These are phyloP conservation scores for Cinchona pubescens DNA, from an alignment of 257 asterid genomes.

Conservation along the genomic window DNA sequence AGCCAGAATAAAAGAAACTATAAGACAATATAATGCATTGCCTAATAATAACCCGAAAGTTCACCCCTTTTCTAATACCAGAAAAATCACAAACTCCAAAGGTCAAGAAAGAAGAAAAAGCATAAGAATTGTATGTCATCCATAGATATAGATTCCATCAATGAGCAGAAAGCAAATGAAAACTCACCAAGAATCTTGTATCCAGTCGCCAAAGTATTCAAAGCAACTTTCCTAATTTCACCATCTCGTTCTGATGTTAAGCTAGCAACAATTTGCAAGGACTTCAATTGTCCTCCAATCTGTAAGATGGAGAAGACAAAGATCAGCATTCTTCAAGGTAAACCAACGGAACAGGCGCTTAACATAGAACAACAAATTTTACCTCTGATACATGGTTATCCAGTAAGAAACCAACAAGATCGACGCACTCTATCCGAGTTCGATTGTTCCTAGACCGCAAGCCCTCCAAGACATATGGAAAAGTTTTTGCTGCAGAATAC, in stretches of 20 bases:
- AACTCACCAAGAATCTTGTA: constrained; percentile 93
- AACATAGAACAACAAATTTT: constrained; percentile 11
- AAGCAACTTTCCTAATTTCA: constrained; percentile 89
- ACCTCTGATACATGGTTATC: constrained; percentile 91
- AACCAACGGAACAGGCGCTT: not conserved
- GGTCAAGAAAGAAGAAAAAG: not conserved
- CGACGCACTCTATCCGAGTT: constrained; percentile 89
- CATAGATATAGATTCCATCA: not conserved
- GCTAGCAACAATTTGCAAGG: constrained; percentile 95
- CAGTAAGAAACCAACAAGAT: constrained; percentile 87
- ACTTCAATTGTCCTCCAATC: constrained; percentile 86
- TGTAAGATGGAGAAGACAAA: constrained; percentile 24
- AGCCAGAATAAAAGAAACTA: not conserved
- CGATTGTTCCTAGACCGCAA: constrained; percentile 93
- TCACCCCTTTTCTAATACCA: constrained; percentile 1
- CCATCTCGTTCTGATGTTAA: constrained; percentile 98
- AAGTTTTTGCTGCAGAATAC: constrained; percentile 83
- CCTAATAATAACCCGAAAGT: not conserved
- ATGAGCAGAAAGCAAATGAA: constrained; percentile 12
- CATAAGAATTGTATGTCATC: not conserved
- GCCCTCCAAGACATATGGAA: constrained; percentile 92
- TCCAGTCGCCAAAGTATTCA: constrained; percentile 87
- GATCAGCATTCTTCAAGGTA: constrained; percentile 13
- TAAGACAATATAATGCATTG: not conserved
- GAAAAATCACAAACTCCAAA: constrained; percentile 7